phyloP scores from a whole-genome alignment of 768 basidiomycete genomes.

The Boletus vermiculosoides region DNA sequence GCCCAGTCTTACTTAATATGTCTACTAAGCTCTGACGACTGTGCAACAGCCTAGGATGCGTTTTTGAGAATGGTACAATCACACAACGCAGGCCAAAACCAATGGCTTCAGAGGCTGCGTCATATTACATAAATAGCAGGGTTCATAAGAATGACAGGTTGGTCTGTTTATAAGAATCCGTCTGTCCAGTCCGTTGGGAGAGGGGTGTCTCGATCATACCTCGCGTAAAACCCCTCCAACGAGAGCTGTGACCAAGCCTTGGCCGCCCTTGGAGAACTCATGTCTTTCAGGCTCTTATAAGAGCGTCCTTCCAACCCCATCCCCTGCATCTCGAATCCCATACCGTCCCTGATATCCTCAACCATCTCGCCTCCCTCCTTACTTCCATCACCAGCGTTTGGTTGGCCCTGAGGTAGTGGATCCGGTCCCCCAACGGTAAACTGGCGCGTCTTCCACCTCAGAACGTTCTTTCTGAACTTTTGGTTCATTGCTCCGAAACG shows the following conservation, averaged over 20 bases:
- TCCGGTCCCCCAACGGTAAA: neutral
- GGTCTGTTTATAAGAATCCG: neutral
- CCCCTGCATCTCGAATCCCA: neutral
- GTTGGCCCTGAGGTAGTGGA: neutral
- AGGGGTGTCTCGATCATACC: neutral
- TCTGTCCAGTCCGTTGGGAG: neutral
- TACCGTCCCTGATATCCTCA: neutral
- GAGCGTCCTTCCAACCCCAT: neutral
- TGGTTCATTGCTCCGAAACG: neutral
- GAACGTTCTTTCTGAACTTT: neutral
- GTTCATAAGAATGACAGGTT: too few relatives aligned
- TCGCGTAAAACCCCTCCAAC: neutral
- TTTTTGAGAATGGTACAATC: too few relatives aligned
- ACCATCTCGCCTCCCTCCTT: neutral
- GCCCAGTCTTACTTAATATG: too few relatives aligned
- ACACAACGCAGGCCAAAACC: too few relatives aligned
- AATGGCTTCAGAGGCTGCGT: too few relatives aligned
- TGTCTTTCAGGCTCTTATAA: neutral
- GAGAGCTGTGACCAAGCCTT: constrained; percentile 1
- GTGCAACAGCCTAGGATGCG: too few relatives aligned
- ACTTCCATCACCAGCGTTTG: neutral
- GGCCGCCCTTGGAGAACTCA: neutral
- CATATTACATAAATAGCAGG: too few relatives aligned
- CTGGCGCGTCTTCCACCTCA: neutral
- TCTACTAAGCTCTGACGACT: too few relatives aligned